Conservation (phyloP, 257 asterid species). For the Mitragyna speciosa region DNA sequence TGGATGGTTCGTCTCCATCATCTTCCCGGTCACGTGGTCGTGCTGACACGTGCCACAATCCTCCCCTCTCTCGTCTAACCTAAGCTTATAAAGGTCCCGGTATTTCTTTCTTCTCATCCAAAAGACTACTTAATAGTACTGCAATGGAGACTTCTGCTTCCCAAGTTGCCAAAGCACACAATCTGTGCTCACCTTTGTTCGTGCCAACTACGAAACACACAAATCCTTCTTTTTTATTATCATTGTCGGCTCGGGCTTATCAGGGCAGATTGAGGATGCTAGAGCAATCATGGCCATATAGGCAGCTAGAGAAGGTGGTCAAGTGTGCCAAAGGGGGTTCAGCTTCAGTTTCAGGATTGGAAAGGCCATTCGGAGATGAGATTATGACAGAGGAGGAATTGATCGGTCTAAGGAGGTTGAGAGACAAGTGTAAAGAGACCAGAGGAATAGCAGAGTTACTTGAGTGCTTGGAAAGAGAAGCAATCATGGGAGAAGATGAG, state of each 20-base stretch:
- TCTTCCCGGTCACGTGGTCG: not conserved
- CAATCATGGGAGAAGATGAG: conserved; percentile 81
- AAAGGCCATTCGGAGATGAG: conserved; percentile 14
- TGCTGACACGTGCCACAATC: conserved; percentile 8
- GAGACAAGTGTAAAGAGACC: conserved; percentile 37
- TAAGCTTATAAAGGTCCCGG: not conserved
- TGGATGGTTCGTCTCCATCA: not conserved
- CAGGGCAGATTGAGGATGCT: not conserved
- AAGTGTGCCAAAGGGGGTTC: conserved; percentile 38
- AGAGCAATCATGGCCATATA: not conserved
- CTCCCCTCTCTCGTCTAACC: not conserved
- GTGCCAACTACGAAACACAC: no score
- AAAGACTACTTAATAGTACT: not conserved
- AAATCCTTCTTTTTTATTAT: not conserved
- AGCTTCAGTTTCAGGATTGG: conserved; percentile 19
- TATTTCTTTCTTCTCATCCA: not conserved
- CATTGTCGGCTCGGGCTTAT: not conserved
- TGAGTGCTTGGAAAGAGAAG: conserved; percentile 86
- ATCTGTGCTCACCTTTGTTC: not conserved
- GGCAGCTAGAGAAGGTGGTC: not conserved
- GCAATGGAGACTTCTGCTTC: conserved; percentile 14
- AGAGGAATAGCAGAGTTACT: conserved; percentile 54
- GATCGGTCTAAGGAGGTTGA: conserved; percentile 30
- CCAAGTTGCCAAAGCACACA: not conserved
- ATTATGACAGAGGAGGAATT: conserved; percentile 37